A percentile compares a stretch with the other conserved stretches of the same genome.
These are phyloP conservation scores for Hamigera avellanea DNA, from an alignment of 495 filamentous ascomycete genomes.

Conservation along the genomic window DNA sequence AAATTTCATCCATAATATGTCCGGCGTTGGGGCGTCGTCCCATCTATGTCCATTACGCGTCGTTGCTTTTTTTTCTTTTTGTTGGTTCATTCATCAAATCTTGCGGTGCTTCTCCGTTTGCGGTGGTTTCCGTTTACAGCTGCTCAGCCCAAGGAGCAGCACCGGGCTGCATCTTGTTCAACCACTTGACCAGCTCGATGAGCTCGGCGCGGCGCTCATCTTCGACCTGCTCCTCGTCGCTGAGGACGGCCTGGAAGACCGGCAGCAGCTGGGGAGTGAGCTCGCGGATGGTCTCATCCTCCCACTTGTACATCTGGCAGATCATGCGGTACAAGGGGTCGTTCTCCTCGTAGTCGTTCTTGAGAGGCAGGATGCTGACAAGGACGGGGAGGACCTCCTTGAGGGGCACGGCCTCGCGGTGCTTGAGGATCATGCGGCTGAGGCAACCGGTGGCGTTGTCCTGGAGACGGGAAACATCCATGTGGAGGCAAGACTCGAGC, in stretches of 20 bases:
- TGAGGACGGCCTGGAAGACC: conserved; percentile 66
- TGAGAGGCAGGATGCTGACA: conserved; percentile 69
- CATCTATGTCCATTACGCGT: conserved; percentile 15
- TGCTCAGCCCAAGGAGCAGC: conserved; percentile 33
- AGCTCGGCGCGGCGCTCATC: conserved; percentile 64
- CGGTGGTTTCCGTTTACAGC: too few species aligned
- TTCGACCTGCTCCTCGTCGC: conserved; percentile 74
- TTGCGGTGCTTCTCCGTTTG: too few species aligned
- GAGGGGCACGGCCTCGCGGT: conserved; percentile 68
- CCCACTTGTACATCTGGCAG: conserved; percentile 67
- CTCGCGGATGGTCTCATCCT: conserved; percentile 58
- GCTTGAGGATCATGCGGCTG: conserved; percentile 77
- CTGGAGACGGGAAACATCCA: conserved; percentile 61
- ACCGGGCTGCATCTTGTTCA: conserved; percentile 44
- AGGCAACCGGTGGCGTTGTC: conserved; percentile 95
- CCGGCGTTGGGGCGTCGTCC: too few species aligned
- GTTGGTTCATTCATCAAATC: conserved; percentile 20
- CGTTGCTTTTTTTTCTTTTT: too few species aligned
- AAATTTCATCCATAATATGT: conserved; percentile 20
- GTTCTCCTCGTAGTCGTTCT: conserved; percentile 96
- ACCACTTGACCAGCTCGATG: conserved; percentile 58
- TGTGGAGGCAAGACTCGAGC: conserved; percentile 72
- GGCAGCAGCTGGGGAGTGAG: conserved; percentile 70
- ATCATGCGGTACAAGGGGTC: conserved; percentile 82
- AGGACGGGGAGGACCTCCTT: conserved; percentile 71